Conservation (phyloP, 2,329 filamentous ascomycete genomes). For the Colletotrichum paranaense region DNA sequence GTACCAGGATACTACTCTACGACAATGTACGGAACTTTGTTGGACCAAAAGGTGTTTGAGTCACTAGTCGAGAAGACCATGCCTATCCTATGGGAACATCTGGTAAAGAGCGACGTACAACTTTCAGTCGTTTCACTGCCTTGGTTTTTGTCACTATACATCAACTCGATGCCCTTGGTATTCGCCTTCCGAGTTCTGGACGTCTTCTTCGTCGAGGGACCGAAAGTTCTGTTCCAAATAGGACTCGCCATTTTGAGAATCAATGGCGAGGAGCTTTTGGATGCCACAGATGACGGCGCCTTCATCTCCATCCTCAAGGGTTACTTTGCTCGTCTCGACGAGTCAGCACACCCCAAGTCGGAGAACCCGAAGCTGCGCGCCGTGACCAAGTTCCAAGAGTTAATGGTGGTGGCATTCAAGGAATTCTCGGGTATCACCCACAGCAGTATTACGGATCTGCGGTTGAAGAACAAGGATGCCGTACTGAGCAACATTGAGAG, state of each 20-base stretch:
- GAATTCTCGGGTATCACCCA: slow-evolving; percentile 98
- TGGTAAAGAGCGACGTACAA: slow-evolving; percentile 97
- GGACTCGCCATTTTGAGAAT: slow-evolving; percentile 96
- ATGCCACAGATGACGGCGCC: slow-evolving; percentile 92
- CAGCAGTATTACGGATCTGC: slow-evolving; percentile 87
- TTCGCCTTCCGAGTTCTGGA: slow-evolving; percentile 97
- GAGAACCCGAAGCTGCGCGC: slow-evolving; percentile 94
- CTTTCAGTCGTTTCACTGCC: slow-evolving; percentile 96
- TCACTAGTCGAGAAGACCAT: slow-evolving; percentile 98
- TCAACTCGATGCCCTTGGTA: slow-evolving; percentile 99
- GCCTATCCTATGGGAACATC: slow-evolving; percentile 97
- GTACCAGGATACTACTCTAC: slow-evolving; percentile 98
- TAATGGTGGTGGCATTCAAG: slow-evolving; percentile 99
- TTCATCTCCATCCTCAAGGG: slow-evolving; percentile 97
- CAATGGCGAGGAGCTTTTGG: slow-evolving; percentile 94
- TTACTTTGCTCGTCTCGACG: slow-evolving; percentile 93
- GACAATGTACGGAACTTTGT: slow-evolving; percentile 97
- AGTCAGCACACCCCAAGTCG: slow-evolving; percentile 94
- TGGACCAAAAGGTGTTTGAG: slow-evolving; percentile 98
- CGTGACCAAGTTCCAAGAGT: slow-evolving; percentile 95
- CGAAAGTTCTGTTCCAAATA: slow-evolving; percentile 97
- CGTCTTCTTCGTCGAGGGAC: slow-evolving; percentile 97
- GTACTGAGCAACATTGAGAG: slow-evolving; percentile 97
- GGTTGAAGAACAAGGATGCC: slow-evolving; percentile 91
- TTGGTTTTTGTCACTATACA: slow-evolving; percentile 98